Base-by-base conservation (phyloP, 768 basidiomycete species). In the Boletus reticulatus region DNA sequence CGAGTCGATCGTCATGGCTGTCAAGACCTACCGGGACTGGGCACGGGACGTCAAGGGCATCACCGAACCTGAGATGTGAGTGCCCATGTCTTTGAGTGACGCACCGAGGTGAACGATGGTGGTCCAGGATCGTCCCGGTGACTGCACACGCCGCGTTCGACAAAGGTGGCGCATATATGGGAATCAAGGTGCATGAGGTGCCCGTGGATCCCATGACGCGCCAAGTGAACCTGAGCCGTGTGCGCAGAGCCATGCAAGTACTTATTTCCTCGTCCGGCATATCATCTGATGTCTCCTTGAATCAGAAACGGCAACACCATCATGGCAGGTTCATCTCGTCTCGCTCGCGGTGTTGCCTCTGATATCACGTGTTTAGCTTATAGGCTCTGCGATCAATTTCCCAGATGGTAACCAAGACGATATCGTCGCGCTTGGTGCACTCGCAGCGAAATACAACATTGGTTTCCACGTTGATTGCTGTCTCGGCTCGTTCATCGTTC, bases 391-490 rank as follows among this genome's bases (percentile, higher is more conserved):
- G 3, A 73, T 92, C 68, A 92, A 92, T 69, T 94, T 92, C 71
- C 88, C 89, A 0, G 90, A 92, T 57, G 91, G 91, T 24, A 86
- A 85, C 63, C 88, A 90, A 74, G 93, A 95, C 67, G 84, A 94
- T 55, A 96, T 99, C 50, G 76, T 83, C 16, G 84, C 79, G 0
- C 84, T 99, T 4, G 88, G 84, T 17, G 76, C 76, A 38, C 78
- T 99, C 16, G 95, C 96, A 0, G 72, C 80, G 53, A 78, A 75
- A 60, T 72, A 94, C 68, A 87, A 88, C 17, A 78, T 95, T 52
- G 94, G 94, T 8, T 72, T 98, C 24, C 96, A 97, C 67, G 94
- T 98, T 55, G 95, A 97, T 63, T 95, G 94, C 68, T 98, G 95
- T 69, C 78, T 98, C 11, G 95, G 94, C 3, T 89, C 88, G 47